A percentile compares a stretch with the other conserved stretches of the same genome.
Evolutionary conservation across 2,329 filamentous ascomycete genomes (phyloP).

Genomic region (Clonostachys rosea): DNA sequence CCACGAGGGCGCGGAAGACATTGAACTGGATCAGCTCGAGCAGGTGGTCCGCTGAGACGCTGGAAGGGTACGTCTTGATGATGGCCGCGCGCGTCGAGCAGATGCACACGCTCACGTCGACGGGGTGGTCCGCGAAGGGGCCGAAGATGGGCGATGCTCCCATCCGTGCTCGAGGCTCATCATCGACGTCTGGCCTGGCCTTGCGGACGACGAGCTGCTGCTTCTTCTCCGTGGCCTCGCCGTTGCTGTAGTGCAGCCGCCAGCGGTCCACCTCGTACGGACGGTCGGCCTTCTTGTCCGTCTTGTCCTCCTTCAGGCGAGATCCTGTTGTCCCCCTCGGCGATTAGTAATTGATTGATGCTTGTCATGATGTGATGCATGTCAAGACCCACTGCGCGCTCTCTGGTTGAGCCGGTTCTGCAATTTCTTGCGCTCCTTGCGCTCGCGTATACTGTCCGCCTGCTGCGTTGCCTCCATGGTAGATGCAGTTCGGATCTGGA

Average conservation of each 20-base stretch:
- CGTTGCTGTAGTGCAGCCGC: neutral
- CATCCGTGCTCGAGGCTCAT: too few species aligned
- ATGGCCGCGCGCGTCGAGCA: too few species aligned
- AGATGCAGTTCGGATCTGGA: too few species aligned
- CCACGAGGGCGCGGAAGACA: neutral
- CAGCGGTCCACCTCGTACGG: neutral
- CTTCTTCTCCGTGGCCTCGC: neutral
- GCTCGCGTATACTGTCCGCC: too few species aligned
- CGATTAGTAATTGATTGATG: neutral
- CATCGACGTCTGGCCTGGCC: too few species aligned
- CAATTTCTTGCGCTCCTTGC: neutral
- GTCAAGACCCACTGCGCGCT: neutral
- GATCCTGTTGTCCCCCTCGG: neutral
- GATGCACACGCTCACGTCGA: too few species aligned
- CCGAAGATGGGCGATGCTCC: too few species aligned
- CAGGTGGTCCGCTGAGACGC: neutral
- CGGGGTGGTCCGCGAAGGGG: too few species aligned
- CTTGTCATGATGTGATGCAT: neutral
- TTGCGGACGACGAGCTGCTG: neutral
- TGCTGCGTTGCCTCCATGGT: too few species aligned
- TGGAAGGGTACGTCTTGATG: too few species aligned
- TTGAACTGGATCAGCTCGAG: neutral
- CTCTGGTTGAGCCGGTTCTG: neutral
- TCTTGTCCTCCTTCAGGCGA: neutral
- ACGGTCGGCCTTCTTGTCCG: neutral